These are phyloP conservation scores for Artemisia princeps DNA, from an alignment of 140 eudicot genomes.

Conservation along the genomic window DNA sequence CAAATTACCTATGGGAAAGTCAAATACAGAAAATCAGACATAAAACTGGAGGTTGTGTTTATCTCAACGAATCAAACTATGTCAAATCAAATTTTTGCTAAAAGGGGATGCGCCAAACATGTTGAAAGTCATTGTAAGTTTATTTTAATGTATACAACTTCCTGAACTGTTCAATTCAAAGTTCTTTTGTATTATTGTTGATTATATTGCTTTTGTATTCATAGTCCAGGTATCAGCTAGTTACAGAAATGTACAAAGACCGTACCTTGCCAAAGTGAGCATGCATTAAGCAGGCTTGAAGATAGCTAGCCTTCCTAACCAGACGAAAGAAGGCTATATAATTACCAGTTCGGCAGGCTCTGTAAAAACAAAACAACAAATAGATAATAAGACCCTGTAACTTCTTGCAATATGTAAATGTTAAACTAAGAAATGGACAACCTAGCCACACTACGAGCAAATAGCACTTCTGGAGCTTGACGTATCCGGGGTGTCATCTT, in stretches of 20 bases:
- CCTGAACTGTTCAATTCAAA: no score
- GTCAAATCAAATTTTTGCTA: no score
- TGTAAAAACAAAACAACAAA: conserved; percentile 33
- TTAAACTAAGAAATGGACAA: conserved; percentile 24
- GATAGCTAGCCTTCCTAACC: conserved; percentile 71
- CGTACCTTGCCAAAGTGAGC: conserved; percentile 94
- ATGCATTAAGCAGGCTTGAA: conserved; percentile 97
- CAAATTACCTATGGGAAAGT: background rate
- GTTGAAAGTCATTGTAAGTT: no score
- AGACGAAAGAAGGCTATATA: conserved; percentile 85
- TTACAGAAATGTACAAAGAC: no score
- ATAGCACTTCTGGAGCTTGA: conserved; percentile 71
- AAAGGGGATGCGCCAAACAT: no score
- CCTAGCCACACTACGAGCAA: conserved; percentile 99
- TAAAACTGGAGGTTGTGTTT: background rate
- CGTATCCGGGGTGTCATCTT: conserved; percentile 89
- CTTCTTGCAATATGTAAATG: background rate
- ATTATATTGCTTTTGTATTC: no score
- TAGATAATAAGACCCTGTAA: conserved; percentile 9
- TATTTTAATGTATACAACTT: no score
- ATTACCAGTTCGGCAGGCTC: conserved; percentile 90
- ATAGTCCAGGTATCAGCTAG: no score
- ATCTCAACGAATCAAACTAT: no score
- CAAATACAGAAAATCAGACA: conserved; percentile 9
- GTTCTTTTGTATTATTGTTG: no score